Base-by-base conservation (phyloP, 192 early-diverging fungal genomes). In the Linnemannia elongata region DNA sequence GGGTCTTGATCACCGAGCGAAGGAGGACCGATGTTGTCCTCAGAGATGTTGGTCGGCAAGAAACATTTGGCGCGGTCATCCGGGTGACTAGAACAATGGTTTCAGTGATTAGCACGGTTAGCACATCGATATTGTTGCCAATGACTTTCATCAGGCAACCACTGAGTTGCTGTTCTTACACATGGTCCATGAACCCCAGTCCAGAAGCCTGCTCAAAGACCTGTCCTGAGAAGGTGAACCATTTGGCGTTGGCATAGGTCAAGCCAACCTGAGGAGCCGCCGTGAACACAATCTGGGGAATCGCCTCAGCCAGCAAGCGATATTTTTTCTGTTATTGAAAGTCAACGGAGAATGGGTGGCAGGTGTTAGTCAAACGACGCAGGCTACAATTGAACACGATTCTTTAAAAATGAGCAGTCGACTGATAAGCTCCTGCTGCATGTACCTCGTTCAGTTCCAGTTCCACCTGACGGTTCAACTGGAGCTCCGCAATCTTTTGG, bases 251-350 rank as follows among this genome's bases (percentile, higher is more conserved):
- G 1, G 91, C 88, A 85, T 88, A 93, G 4, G 88, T 91, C 22
- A 93, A 71, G 0, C 92, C 92, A 39, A 86, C 80, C 44, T 88
- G 88, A 30, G 91, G 91, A 0, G 90, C 78, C 22, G 90, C 89
- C 0, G 91, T 93, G 73, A 93, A 93, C 3, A 93, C 92, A 57
- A 93, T 91, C 77, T 93, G 92, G 13, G 92, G 92, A 44, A 93
- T 93, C 10, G 92, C 91, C 70, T 93, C 92, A 0, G 92, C 92
- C 30, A 93, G 69, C 15, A 91, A 72, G 42, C 92, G 82, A 70
- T 93, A 93, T 82, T 93, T 93, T 75, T 90, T 88, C 87, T 85
- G 76, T 7, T 38, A 18, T 30, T 24, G 9, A 74, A 44, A 24
- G 44, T 1, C 45, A 73, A 42, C 52, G 35, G 55, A 49, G 15